Percentiles rank a stretch among this genome's conserved stretches.
These are phyloP conservation scores for Zea luxurians DNA, from an alignment of 176 grass and related monocot genomes.

Conservation along the genomic window DNA sequence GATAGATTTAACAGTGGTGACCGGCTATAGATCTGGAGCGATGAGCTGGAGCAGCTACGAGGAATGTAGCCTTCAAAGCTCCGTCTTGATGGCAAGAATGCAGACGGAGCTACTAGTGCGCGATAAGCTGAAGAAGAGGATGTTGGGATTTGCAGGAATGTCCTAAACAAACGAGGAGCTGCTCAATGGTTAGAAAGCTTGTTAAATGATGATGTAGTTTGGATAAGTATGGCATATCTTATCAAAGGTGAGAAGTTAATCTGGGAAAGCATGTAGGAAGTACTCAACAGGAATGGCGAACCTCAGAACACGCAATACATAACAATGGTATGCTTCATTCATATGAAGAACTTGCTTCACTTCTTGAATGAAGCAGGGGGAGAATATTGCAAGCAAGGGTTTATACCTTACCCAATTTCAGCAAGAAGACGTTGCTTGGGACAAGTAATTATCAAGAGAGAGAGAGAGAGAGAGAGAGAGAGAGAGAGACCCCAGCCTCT, in stretches of 20 bases:
- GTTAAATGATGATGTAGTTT: slow-evolving; percentile 17
- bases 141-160: slow-evolving; percentile 37
- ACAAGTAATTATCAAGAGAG: slow-evolving; percentile 37
- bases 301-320: slow-evolving; percentile 32
- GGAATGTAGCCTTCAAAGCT: slow-evolving; percentile 79
- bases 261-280: slow-evolving; percentile 33
- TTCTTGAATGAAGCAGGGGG: slow-evolving; percentile 30
- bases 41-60: slow-evolving; percentile 60
- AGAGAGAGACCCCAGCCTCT: slow-evolving; percentile 28
- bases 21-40: slow-evolving; percentile 44
- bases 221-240: slow-evolving; percentile 3
- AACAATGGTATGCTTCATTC: slow-evolving; percentile 42
- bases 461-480: slow-evolving; percentile 21
- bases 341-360: slow-evolving; percentile 41
- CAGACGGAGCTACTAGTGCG: slow-evolving; percentile 21
- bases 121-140: slow-evolving; percentile 29
- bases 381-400: slow-evolving; percentile 39
- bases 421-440: slow-evolving; percentile 41
- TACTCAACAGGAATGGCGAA: slow-evolving; percentile 48
- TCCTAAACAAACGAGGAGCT: slow-evolving; percentile 63
- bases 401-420: slow-evolving; percentile 53
- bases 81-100: slow-evolving; percentile 54
- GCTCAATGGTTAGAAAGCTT: slow-evolving; percentile 55
- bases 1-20: slow-evolving; percentile 45
- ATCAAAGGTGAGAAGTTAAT: slow-evolving; percentile 20